Base-by-base conservation (phyloP, 2,329 filamentous ascomycete species). In the Sporothrix protearum region DNA sequence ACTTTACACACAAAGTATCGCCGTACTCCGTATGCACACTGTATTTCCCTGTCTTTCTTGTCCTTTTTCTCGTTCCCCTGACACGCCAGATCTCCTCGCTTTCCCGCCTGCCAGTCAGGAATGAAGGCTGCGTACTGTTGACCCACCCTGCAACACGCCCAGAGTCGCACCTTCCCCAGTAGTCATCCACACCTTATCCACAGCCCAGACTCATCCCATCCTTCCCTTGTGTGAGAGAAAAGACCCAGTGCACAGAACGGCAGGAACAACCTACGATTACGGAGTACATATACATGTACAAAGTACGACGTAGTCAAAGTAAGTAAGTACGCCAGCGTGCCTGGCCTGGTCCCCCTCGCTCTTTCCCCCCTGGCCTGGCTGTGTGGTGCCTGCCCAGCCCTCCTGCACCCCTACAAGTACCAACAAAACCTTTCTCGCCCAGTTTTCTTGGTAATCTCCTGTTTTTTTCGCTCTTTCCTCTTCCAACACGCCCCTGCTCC, bases 81-180 rank as follows among this genome's bases (percentile, higher is more conserved):
- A 64, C 59, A 45, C 59, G 36, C 57, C 55, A 59, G 5, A 59
- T 30, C 36, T 33, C 16, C 55, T 30, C n/a, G 33, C 69, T 66
- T 33, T 39, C 42, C 61, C 57, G 33, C 63, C 53, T 25, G 42
- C 55, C 68, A 70, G 68, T 63, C 42, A 70, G 57, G 57, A 70
- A 70, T 70, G 57, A 42, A 47, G 45, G 14, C 57, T 70, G 45
- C 33, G 53, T 49, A 51, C 39, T 28, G n/a, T 39, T 16, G 69
- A 53, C 69, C 57, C 69, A 70, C 69, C n/a, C 57, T 30, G 36
- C 28, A 51, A 70, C 69, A 64, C 36, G 39, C 69, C 57, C 57
- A 55, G 66, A 70, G 69, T 70, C 69, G 69, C 69, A 70, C 69
- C 69, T 70, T 70, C 57, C 69, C 68, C 68, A 70, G 68, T 51